A percentile compares a stretch with the other conserved stretches of the same genome.
Evolutionary conservation across 495 filamentous ascomycete genomes (phyloP).

Genomic region (Neurospora intermedia): DNA sequence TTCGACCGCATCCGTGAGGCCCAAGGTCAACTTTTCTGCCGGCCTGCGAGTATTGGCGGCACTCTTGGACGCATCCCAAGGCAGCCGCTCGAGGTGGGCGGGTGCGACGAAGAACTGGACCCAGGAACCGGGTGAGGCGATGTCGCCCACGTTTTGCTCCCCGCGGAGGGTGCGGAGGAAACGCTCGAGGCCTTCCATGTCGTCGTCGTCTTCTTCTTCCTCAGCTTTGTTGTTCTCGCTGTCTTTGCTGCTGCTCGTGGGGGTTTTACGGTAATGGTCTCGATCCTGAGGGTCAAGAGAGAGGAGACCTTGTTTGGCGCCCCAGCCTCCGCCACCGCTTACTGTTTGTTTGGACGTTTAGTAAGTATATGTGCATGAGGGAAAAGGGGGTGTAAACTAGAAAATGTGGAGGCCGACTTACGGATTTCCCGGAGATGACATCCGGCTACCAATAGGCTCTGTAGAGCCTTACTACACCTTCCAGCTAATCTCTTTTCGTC

Average conservation of each 20-base stretch:
- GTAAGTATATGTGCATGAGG: neutral
- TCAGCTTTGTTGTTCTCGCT: constrained; percentile 17
- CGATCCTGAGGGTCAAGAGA: constrained; percentile 61
- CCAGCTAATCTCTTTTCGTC: neutral
- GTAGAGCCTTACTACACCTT: neutral
- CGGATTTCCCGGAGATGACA: constrained; percentile 51
- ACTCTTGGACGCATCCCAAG: constrained; percentile 6
- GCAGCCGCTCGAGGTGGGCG: neutral
- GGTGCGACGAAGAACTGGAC: constrained; percentile 40
- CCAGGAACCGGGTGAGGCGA: constrained; percentile 33
- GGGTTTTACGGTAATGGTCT: neutral
- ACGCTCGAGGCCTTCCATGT: constrained; percentile 19
- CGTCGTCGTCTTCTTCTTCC: constrained; percentile 17
- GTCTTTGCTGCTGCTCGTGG: constrained; percentile 18
- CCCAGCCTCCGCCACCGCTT: constrained; percentile 89
- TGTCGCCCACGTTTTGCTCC: constrained; percentile 11
- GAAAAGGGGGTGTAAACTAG: neutral
- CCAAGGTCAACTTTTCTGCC: neutral
- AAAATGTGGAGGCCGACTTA: constrained; percentile 18
- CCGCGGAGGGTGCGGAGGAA: constrained; percentile 21
- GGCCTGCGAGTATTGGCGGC: neutral
- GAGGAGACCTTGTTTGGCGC: constrained; percentile 69
- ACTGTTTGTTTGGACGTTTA: constrained; percentile 30
- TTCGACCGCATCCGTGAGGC: neutral
- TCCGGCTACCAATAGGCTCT: constrained; percentile 25